Conservation (phyloP, 2,329 filamentous ascomycete genomes). For the Fusarium vanettenii region DNA sequence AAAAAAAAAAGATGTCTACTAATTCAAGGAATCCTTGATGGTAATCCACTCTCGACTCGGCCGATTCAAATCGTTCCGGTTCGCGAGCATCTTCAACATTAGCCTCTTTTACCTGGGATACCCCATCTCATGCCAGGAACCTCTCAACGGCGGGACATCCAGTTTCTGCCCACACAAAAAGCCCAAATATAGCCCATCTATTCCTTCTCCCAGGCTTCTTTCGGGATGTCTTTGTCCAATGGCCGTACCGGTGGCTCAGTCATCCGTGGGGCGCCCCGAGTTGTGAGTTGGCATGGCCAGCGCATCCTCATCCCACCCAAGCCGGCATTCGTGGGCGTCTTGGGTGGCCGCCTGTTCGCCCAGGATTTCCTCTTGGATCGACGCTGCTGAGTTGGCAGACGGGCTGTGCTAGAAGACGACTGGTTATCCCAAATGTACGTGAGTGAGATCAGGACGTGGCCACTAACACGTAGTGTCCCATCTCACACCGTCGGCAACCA, state of each 20-base stretch:
- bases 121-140: constrained; percentile 24
- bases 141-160: constrained; percentile 6
- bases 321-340: constrained; percentile 11
- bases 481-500: neutral
- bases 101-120: constrained; percentile 18
- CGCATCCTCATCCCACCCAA: constrained; percentile 42
- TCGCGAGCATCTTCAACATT: constrained; percentile 9
- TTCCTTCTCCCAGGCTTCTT: neutral
- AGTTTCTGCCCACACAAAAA: neutral
- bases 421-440: neutral
- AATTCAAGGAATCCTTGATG: neutral
- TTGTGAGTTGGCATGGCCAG: constrained; percentile 45
- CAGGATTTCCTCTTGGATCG: constrained; percentile 27
- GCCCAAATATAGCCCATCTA: constrained; percentile 28
- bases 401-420: neutral
- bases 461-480: neutral
- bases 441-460: constrained; percentile 14
- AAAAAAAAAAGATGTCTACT: neutral
- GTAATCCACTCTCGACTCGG: constrained; percentile 1
- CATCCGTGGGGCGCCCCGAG: constrained; percentile 22
- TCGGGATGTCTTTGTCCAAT: constrained; percentile 24
- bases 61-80: constrained; percentile 14
- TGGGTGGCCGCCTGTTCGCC: constrained; percentile 26
- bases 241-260: constrained; percentile 20
- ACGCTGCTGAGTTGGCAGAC: constrained; percentile 40